A percentile compares a stretch with the other conserved stretches of the same genome.
These are phyloP conservation scores for Lipomyces chichibuensis DNA, from an alignment of 805 yeast species.

Conservation along the genomic window DNA sequence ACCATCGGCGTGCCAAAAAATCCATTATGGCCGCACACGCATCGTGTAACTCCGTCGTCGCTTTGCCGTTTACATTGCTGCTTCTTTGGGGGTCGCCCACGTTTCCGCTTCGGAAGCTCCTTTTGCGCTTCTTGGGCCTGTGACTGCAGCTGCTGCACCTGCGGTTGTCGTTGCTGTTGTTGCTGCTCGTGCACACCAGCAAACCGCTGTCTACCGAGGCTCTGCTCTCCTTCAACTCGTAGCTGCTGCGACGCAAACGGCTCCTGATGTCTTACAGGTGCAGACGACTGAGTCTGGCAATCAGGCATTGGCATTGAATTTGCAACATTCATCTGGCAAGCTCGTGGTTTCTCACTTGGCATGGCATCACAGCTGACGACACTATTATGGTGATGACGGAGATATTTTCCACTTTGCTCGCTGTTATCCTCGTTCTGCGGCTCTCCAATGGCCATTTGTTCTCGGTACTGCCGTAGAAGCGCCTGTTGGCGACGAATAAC, in stretches of 20 bases:
- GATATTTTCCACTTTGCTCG: background rate
- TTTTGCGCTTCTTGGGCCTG: background rate
- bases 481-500: constrained; percentile 24
- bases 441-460: constrained; percentile 7
- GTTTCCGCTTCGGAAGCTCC: constrained; percentile 19
- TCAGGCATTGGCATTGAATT: background rate
- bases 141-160: constrained; percentile 7
- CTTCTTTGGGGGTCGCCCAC: constrained; percentile 26
- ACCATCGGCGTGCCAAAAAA: constrained; percentile 33
- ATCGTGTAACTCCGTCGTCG: constrained; percentile 19
- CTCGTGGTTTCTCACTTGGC: background rate
- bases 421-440: background rate
- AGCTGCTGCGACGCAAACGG: background rate
- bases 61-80: background rate
- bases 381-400: background rate
- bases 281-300: background rate
- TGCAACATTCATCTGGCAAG: background rate
- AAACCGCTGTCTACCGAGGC: background rate
- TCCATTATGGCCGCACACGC: constrained; percentile 24
- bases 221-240: background rate
- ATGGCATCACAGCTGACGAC: constrained; percentile 16
- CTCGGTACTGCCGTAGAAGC: constrained; percentile 15
- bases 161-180: constrained; percentile 16
- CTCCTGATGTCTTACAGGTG: background rate
- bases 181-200: background rate